phyloP scores from a whole-genome alignment of 495 filamentous ascomycete species.

The Chaetomium tenue region DNA sequence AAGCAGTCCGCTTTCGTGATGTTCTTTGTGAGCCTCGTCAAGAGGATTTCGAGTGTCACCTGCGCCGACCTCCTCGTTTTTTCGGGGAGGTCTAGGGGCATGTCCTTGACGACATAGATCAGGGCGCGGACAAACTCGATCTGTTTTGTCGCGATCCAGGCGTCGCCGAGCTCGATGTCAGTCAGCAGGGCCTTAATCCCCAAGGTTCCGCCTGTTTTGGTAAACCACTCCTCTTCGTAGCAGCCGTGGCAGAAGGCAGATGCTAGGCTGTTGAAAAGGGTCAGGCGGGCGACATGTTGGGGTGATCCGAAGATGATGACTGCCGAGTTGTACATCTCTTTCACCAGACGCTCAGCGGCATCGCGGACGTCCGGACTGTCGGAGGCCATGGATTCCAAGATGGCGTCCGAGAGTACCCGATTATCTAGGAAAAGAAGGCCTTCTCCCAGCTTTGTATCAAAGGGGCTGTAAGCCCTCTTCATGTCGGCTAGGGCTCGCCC shows the following conservation, averaged over 20 bases:
- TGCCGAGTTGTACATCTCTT: constrained; percentile 74
- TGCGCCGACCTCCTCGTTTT: constrained; percentile 78
- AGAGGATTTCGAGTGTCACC: constrained; percentile 72
- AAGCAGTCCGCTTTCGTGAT: constrained; percentile 72
- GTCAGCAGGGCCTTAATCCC: constrained; percentile 83
- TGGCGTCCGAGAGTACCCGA: constrained; percentile 79
- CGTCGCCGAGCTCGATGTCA: constrained; percentile 75
- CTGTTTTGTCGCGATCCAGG: constrained; percentile 77
- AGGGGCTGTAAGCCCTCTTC: constrained; percentile 68
- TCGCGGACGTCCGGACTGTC: constrained; percentile 77
- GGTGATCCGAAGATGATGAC: constrained; percentile 73
- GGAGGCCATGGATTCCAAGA: constrained; percentile 82
- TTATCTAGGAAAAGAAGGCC: constrained; percentile 82
- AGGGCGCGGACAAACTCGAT: constrained; percentile 81
- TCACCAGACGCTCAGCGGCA: constrained; percentile 73
- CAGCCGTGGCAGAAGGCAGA: constrained; percentile 88
- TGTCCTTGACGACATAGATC: constrained; percentile 96
- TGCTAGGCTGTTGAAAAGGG: constrained; percentile 78
- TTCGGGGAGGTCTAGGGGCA: constrained; percentile 85
- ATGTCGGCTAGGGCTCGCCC: constrained; percentile 73
- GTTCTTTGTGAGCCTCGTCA: constrained; percentile 70
- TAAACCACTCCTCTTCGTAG: constrained; percentile 96
- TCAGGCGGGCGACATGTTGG: constrained; percentile 65
- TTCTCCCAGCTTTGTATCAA: constrained; percentile 81
- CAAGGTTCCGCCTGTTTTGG: constrained; percentile 85